Evolutionary conservation across 2,329 filamentous ascomycete genomes (phyloP), one percentile per base, ranked within the genome.

Genomic region (Sarocladiaceae sp.): DNA sequence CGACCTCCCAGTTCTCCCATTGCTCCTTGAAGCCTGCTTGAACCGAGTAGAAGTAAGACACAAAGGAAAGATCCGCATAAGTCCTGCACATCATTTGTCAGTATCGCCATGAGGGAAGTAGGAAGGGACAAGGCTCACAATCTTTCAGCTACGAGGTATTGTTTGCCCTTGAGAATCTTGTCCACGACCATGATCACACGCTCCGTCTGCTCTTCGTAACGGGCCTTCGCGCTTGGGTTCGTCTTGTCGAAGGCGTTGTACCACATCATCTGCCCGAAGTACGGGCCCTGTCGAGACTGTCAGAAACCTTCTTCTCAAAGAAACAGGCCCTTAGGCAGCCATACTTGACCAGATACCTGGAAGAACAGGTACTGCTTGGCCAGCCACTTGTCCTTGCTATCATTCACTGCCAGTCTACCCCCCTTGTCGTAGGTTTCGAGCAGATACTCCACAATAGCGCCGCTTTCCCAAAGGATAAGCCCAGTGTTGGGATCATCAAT

Each of bases 291-390:
- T 13, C 12, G 5, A 18, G 12, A 24, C n/a, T 10, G 15, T 40
- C 35, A 20, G 33, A 9, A 7, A 12, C 7, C 18, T 10, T 20
- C 10, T 18, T n/a, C 35, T 20, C 21, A 15, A 27, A 24, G 7
- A 31, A n/a, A 31, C 32, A 43, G 42, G 43, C 43, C 44, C 2
- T 33, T 11, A 12, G 10, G 12, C n/a, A n/a, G 46, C 9, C 16
- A 31, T 45, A 56, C 55, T 49, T 66, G 64, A 12, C 64, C 64
- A 13, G 61, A 65, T 50, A 59, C 59, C 41, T 67, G 64, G 47
- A 66, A 65, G 51, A 60, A 53, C 10, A 65, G 52, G 47, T 57
- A 65, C 51, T 66, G 62, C 50, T 60, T 61, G 34, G 58, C 45
- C 3, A 48, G 47, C 49, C 55, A 61, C 43, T 58, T 58, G 21